phyloP scores from a whole-genome alignment of 2,329 filamentous ascomycete species.

The Ophiosphaerella korrae region DNA sequence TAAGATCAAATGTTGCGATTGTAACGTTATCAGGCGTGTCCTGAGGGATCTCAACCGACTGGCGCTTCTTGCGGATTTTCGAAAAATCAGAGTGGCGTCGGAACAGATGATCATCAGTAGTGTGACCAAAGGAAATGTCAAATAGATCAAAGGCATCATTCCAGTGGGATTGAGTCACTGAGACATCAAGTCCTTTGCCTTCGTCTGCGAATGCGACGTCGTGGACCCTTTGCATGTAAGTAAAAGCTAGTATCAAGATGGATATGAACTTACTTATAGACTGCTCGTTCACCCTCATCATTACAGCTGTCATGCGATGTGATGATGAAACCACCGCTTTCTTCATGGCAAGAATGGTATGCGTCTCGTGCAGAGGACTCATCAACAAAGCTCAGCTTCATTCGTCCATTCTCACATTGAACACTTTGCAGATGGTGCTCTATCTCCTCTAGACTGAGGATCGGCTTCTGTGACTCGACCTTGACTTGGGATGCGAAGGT shows the following conservation, averaged over 20 bases:
- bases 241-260: no score
- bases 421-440: constrained; percentile 42
- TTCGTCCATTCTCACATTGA: constrained; percentile 28
- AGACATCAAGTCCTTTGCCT: constrained; percentile 31
- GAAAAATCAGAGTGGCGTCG: constrained; percentile 36
- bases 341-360: constrained; percentile 27
- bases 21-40: constrained; percentile 24
- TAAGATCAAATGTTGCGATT: constrained; percentile 28
- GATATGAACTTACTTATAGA: constrained; percentile 36
- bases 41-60: constrained; percentile 25
- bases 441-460: constrained; percentile 44
- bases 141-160: constrained; percentile 38
- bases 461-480: constrained; percentile 37
- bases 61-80: constrained; percentile 21
- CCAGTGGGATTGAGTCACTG: constrained; percentile 29
- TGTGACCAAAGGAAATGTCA: constrained; percentile 41
- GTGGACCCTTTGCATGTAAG: constrained; percentile 24
- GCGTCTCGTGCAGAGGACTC: constrained; percentile 30
- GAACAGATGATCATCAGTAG: constrained; percentile 33
- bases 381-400: constrained; percentile 40
- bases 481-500: constrained; percentile 44
- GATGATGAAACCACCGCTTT: constrained; percentile 38
- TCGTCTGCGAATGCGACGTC: constrained; percentile 27
- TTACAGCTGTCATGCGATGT: constrained; percentile 47
- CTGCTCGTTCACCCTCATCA: constrained; percentile 41